phyloP scores from a whole-genome alignment of 441 rosid genomes.

The Metrosideros polymorpha region DNA sequence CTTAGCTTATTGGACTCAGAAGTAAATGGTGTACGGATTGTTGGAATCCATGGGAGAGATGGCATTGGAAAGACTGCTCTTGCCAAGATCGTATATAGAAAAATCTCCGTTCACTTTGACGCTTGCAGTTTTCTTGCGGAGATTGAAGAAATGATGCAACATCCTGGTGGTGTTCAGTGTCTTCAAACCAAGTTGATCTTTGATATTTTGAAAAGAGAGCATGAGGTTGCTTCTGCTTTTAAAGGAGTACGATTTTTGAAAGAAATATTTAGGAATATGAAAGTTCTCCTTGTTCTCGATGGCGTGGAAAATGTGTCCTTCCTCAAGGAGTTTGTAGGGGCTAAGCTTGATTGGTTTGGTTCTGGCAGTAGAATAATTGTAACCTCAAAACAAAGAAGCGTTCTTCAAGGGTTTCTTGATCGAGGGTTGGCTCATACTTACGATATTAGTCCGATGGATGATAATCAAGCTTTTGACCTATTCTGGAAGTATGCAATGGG shows the following conservation, averaged over 20 bases:
- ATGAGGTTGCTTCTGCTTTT: not conserved
- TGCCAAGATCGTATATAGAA: not conserved
- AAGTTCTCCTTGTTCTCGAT: not conserved
- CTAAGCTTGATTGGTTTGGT: not conserved
- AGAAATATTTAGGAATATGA: not conserved
- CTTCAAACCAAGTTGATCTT: not conserved
- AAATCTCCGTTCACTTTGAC: not conserved
- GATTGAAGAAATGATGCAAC: not conserved
- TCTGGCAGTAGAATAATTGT: not conserved
- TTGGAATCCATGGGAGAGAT: not conserved
- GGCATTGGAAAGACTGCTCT: not conserved
- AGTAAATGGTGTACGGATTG: rapidly evolving
- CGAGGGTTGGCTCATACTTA: not conserved
- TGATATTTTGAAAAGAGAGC: not conserved
- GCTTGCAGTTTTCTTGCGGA: not conserved
- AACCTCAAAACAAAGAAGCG: not conserved
- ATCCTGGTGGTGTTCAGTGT: not conserved
- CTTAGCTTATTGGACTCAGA: not conserved
- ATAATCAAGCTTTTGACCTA: not conserved
- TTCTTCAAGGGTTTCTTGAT: not conserved
- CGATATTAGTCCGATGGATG: not conserved
- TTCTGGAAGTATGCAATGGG: not conserved
- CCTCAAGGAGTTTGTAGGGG: not conserved
- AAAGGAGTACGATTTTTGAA: not conserved
- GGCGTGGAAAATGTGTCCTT: not conserved